Base-by-base conservation (phyloP, 2,329 filamentous ascomycete genomes). In the Aspergillus brunneoviolaceus region DNA sequence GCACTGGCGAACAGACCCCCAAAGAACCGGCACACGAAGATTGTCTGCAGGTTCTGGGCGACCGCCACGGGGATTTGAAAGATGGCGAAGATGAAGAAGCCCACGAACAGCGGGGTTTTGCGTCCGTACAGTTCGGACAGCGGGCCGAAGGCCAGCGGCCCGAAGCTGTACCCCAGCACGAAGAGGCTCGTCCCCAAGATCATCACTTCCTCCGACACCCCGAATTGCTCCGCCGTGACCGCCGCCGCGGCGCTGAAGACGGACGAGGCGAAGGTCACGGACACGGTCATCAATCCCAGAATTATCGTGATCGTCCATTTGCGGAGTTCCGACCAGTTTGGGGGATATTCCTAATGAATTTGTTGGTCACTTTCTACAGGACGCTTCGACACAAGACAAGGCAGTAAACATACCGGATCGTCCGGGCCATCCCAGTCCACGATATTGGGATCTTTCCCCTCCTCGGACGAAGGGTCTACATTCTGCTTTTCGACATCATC, bases 1-100 rank as follows among this genome's bases (percentile, higher is more conserved):
- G 81, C 78, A 48, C 76, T 78, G 2, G 79, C 82, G 62, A 83
- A 83, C 4, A 81, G 52, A 1, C 83, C 84, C 0, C 75, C 74
- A 3, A 86, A 72, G 65, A 86, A 86, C 0, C 84, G 79, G 57
- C 74, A 80, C 14, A 85, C 63, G 65, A 85, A 75, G 55, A 85
- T 78, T 0, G 82, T 84, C 31, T 81, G 65, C 0, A 84, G 51
- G 63, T 85, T 84, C 25, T 74, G 74, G 0, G 82, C 81, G 1
- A 83, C 77, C 1, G 80, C 84, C 6, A 83, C 79, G 0, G 81
- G 80, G 53, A 86, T 81, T 57, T 84, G 79, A 61, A 84, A 84
- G 47, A 85, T 77, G 2, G 77, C 76, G 60, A 84, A 83, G 42
- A 78, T 63, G 23, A 73, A 62, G 59, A 79, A 81, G 0, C 81